Evolutionary conservation across 2,329 filamentous ascomycete genomes (phyloP), one percentile per base, ranked within the genome.

Genomic region (Ophiosphaerella narmari): DNA sequence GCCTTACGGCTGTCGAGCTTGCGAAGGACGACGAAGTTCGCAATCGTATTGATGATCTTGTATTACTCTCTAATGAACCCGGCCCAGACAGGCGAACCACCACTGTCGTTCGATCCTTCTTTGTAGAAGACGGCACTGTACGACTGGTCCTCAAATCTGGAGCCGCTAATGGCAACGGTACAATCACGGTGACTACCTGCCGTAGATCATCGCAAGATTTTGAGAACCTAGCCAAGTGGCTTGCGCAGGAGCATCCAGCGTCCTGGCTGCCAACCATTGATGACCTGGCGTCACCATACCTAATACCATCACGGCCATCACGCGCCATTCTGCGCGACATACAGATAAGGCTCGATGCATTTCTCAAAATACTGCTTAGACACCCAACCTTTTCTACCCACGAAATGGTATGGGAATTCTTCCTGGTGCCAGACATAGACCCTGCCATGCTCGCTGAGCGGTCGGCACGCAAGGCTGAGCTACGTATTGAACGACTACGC

Each of bases 351-450:
- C 85, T 96, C 16, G 91, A 99, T 73, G 88, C 86, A 60, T 97
- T 97, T 64, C 77, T 99, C 61, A 90, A 90, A 59, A 90, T 91
- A 14, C 82, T 99, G 56, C 81, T 99, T 23, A 81, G 84, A 7
- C 94, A 99, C 67, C 89, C 93, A 3, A 97, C 94, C 0, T 97
- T 99, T 68, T 84, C 91, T 0, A 96, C 90, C 0, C 95, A 99
- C 67, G 94, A 99, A 76, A 91, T 97, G 82, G 82, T 99, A 2
- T 99, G 94, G 95, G 94, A 99, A 65, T 99, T 99, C 75, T 96
- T 99, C 74, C 82, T 99, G 0, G 92, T 99, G 11, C 94, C 94
- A 1, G 94, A 99, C 61, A 85, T 99, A 42, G 90, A 96, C 68
- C 83, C 90, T 0, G 86, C 91, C 16, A 91, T 92, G 84, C 93